Percentiles rank a stretch among this genome's conserved stretches.
These are phyloP conservation scores for Russula sp. DNA, from an alignment of 768 basidiomycete genomes.

Conservation along the genomic window DNA sequence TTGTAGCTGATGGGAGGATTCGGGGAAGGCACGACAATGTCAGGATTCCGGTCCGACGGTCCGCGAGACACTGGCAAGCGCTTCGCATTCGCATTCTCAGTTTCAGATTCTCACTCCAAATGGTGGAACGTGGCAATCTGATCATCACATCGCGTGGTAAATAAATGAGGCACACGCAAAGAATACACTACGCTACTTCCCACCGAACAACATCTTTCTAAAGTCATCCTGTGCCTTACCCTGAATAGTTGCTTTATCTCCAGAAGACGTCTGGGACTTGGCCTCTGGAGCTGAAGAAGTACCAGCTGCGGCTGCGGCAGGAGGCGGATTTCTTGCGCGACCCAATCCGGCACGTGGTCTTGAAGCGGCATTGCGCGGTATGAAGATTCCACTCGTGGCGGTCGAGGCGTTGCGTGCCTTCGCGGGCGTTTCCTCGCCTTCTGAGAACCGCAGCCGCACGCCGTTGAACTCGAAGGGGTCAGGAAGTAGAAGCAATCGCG, in stretches of 20 bases:
- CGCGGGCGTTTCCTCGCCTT: constrained; percentile 45
- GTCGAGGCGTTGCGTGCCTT: constrained; percentile 35
- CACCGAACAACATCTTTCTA: constrained; percentile 65
- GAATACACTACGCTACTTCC: constrained; percentile 26
- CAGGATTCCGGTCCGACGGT: background rate
- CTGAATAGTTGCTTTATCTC: constrained; percentile 23
- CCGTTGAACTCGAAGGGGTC: constrained; percentile 74
- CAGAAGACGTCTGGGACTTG: constrained; percentile 27
- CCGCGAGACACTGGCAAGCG: background rate
- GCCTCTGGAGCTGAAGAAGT: constrained; percentile 28
- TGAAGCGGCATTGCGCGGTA: constrained; percentile 62
- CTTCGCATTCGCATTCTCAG: background rate
- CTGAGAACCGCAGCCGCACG: constrained; percentile 54
- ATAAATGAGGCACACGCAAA: background rate
- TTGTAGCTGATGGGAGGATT: background rate
- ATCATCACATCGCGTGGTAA: no score
- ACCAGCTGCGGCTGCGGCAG: constrained; percentile 21
- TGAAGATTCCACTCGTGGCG: constrained; percentile 54
- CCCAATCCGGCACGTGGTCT: constrained; percentile 73
- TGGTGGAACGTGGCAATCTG: no score
- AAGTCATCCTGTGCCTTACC: constrained; percentile 76
- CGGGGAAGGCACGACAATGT: background rate
- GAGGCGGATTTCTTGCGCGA: constrained; percentile 44
- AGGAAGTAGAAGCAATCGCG: constrained; percentile 66
- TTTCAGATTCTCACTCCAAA: no score